Percentiles rank a stretch among this genome's conserved stretches.
These are phyloP conservation scores for Trichosporon sp. DNA, from an alignment of 1,284 basidiomycete species.

Conservation along the genomic window DNA sequence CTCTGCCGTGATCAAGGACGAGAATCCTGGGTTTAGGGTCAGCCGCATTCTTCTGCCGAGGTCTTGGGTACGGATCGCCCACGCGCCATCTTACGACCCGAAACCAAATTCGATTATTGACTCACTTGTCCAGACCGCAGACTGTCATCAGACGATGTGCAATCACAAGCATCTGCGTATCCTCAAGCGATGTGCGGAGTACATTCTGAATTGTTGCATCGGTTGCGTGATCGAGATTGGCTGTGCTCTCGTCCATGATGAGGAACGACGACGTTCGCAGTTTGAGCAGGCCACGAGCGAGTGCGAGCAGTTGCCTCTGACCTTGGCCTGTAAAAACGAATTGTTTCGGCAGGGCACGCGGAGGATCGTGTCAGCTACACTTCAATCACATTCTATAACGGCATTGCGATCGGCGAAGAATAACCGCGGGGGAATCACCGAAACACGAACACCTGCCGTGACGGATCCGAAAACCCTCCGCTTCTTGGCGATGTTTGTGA, in stretches of 20 bases:
- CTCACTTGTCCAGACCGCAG: slow-evolving; percentile 57
- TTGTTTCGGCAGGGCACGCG: not conserved
- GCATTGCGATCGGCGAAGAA: not conserved
- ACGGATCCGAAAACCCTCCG: not conserved
- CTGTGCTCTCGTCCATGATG: slow-evolving; percentile 62
- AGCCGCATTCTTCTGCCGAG: slow-evolving; percentile 4
- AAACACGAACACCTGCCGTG: not conserved
- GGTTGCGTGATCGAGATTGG: slow-evolving; percentile 58
- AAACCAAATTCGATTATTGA: slow-evolving; percentile 4
- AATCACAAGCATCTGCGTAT: slow-evolving; percentile 57
- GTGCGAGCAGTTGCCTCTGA: slow-evolving; percentile 62
- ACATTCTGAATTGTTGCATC: slow-evolving; percentile 59
- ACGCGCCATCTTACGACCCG: not conserved
- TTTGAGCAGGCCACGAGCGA: slow-evolving; percentile 62
- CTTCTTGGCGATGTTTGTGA: not conserved
- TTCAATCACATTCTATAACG: slow-evolving; percentile 1
- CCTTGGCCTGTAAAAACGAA: slow-evolving; percentile 57
- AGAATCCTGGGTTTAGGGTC: slow-evolving; percentile 53
- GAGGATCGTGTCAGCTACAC: not conserved
- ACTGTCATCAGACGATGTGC: slow-evolving; percentile 61
- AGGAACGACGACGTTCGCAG: slow-evolving; percentile 59
- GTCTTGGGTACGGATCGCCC: not conserved
- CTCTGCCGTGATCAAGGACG: slow-evolving; percentile 59
- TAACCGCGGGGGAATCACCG: not conserved
- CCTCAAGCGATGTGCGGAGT: slow-evolving; percentile 54